phyloP scores from a whole-genome alignment of 176 grass and related monocot species.

The Ensete ventricosum region DNA sequence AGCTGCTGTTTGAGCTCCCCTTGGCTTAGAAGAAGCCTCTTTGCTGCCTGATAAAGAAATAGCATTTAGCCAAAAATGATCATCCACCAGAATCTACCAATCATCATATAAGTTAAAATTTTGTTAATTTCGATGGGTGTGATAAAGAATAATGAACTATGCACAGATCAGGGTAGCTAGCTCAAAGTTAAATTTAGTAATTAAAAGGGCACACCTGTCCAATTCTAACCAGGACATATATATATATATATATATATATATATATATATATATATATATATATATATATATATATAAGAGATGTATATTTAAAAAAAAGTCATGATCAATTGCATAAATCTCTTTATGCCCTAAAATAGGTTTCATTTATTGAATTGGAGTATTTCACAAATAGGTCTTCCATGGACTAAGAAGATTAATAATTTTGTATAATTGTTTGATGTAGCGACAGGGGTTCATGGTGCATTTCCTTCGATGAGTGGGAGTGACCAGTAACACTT shows the following conservation, averaged over 20 bases:
- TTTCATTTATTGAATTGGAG: background rate
- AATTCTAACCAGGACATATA: no score
- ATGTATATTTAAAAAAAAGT: no score
- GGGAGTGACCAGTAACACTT: background rate
- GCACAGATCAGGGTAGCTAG: background rate
- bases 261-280: no score
- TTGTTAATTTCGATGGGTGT: background rate
- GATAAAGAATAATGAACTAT: background rate
- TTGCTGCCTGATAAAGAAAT: slow-evolving; percentile 54
- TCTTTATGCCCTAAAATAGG: background rate
- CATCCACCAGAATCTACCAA: background rate
- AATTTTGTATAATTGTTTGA: no score
- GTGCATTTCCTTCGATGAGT: background rate
- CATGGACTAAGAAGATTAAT: background rate
- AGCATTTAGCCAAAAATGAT: slow-evolving; percentile 19
- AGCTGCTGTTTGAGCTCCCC: slow-evolving; percentile 68
- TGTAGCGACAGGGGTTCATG: no score
- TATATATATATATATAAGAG: no score
- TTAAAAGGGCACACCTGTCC: no score
- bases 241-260: no score
- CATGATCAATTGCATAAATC: background rate
- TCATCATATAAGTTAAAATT: background rate
- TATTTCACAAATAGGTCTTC: background rate
- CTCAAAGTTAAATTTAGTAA: background rate
- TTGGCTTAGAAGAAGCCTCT: slow-evolving; percentile 61